Percentiles rank a stretch among this genome's conserved stretches.
Evolutionary conservation across 1,139 yeast species (phyloP).

Genomic region (Candida sp.): DNA sequence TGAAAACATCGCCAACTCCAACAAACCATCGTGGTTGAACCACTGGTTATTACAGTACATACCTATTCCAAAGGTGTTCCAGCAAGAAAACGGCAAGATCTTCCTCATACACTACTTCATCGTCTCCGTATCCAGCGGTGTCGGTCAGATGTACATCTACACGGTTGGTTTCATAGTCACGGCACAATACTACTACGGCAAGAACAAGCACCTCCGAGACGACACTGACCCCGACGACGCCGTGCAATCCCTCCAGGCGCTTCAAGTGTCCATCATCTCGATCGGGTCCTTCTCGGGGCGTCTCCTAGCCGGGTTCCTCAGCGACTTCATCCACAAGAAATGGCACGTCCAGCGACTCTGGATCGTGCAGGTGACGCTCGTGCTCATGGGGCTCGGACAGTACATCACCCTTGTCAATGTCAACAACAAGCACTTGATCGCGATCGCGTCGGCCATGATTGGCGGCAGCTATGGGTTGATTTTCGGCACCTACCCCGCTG

Average conservation of each 20-base stretch:
- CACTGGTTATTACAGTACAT: not conserved
- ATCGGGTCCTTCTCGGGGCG: constrained; percentile 46
- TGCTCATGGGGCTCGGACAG: constrained; percentile 34
- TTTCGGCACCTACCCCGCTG: constrained; percentile 51
- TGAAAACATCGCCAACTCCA: constrained; percentile 1
- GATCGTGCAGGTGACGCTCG: constrained; percentile 37
- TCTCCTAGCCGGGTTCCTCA: constrained; percentile 38
- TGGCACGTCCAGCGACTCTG: constrained; percentile 43
- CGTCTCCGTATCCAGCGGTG: constrained; percentile 39
- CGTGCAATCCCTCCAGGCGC: constrained; percentile 36
- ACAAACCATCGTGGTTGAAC: not conserved
- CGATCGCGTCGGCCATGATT: constrained; percentile 35
- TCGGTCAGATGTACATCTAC: constrained; percentile 48
- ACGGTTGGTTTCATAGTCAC: constrained; percentile 48
- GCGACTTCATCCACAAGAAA: constrained; percentile 39
- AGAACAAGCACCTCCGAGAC: constrained; percentile 10
- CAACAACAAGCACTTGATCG: constrained; percentile 27
- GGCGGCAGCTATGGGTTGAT: constrained; percentile 47
- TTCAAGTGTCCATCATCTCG: constrained; percentile 49
- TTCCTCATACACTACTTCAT: constrained; percentile 40
- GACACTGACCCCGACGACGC: constrained; percentile 23
- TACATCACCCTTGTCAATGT: constrained; percentile 31
- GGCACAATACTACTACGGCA: constrained; percentile 38
- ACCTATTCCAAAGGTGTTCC: constrained; percentile 2
- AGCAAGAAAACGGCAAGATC: constrained; percentile 17